phyloP scores from a whole-genome alignment of 2,329 filamentous ascomycete genomes.

The Alternaria sp. region DNA sequence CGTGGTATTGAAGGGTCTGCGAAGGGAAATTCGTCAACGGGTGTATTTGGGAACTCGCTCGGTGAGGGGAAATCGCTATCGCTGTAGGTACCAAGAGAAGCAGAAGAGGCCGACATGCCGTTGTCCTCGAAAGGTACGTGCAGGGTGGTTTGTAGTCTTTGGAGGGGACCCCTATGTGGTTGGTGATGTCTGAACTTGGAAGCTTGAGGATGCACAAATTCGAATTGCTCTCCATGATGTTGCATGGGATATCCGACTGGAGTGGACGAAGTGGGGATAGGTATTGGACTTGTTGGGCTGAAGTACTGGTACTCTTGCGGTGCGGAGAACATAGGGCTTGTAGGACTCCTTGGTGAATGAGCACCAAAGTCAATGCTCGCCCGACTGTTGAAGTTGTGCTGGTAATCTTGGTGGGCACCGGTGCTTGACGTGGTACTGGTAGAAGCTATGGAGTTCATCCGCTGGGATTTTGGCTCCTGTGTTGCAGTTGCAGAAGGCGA shows the following conservation, averaged over 20 bases:
- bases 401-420: slow-evolving; percentile 32
- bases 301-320: slow-evolving; percentile 50
- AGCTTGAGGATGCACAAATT: slow-evolving; percentile 45
- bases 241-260: slow-evolving; percentile 51
- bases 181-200: slow-evolving; percentile 52
- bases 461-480: slow-evolving; percentile 42
- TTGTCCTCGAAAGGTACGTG: slow-evolving; percentile 53
- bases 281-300: slow-evolving; percentile 51
- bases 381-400: slow-evolving; percentile 38
- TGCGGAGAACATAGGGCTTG: slow-evolving; percentile 48
- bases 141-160: slow-evolving; percentile 55
- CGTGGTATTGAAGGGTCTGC: slow-evolving; percentile 52
- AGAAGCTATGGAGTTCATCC: slow-evolving; percentile 33
- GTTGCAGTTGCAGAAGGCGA: slow-evolving; percentile 41
- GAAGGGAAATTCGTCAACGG: slow-evolving; percentile 55
- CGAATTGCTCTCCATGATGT: slow-evolving; percentile 51
- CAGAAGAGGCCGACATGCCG: slow-evolving; percentile 56
- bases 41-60: slow-evolving; percentile 58
- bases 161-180: slow-evolving; percentile 51
- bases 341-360: slow-evolving; percentile 47
- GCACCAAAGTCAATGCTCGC: slow-evolving; percentile 48
- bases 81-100: slow-evolving; percentile 58
- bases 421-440: slow-evolving; percentile 29
- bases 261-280: slow-evolving; percentile 50
- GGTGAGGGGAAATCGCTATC: slow-evolving; percentile 60